Conservation (phyloP, 176 grass and related monocot genomes). For the Puya raimondii region DNA sequence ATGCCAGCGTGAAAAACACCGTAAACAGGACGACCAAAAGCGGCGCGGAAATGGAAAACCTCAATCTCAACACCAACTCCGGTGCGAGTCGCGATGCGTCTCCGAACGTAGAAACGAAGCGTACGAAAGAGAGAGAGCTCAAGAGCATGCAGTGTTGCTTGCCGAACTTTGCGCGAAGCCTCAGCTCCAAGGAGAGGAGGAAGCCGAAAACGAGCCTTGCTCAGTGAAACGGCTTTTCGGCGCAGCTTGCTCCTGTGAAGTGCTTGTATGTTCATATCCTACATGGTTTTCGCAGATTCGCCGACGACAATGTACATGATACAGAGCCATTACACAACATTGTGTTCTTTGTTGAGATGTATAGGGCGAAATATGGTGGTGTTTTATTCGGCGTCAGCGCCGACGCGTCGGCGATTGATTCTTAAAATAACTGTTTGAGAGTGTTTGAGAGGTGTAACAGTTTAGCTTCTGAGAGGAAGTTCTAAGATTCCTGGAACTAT, state of each 20-base stretch:
- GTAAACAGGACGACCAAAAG: not conserved
- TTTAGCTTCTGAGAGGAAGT: too few relatives aligned
- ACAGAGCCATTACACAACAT: not conserved
- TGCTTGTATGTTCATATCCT: not conserved
- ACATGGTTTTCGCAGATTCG: not conserved
- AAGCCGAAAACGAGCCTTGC: conserved; percentile 16
- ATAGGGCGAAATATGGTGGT: not conserved
- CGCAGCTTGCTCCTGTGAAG: not conserved
- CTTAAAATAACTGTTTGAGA: not conserved
- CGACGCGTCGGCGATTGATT: not conserved
- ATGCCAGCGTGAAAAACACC: not conserved
- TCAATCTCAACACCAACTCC: conserved; percentile 4
- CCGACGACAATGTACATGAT: not conserved
- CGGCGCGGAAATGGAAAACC: conserved; percentile 12
- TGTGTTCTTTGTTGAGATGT: not conserved
- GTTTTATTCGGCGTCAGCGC: not conserved
- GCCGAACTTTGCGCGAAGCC: conserved; percentile 25
- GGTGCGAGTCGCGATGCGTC: not conserved
- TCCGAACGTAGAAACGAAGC: not conserved
- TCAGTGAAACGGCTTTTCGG: conserved; percentile 6
- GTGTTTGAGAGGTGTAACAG: not conserved
- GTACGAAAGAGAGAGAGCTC: conserved; percentile 14
- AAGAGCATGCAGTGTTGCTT: conserved; percentile 35
- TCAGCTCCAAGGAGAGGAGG: conserved; percentile 23
- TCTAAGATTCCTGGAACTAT: too few relatives aligned